Conservation (phyloP, 768 basidiomycete species). For the Termitomyces sp. region DNA sequence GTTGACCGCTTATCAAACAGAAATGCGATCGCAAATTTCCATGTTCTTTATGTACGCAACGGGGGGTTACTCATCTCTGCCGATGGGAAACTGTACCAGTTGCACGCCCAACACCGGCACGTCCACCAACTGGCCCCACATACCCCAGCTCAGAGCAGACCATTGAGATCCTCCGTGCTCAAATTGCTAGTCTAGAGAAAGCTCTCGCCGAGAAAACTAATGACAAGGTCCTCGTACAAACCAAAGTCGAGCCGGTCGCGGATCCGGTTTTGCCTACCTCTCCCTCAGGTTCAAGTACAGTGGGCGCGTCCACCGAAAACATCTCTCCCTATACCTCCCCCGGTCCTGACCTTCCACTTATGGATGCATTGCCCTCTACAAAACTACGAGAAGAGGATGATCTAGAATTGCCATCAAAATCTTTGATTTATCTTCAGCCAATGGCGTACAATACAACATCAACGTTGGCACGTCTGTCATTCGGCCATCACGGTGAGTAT, state of each 20-base stretch:
- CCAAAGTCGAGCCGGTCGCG: conserved; percentile 8
- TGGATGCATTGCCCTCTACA: not conserved
- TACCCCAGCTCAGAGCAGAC: conserved; percentile 12
- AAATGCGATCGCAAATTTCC: conserved; percentile 49
- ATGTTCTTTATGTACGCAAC: conserved; percentile 35
- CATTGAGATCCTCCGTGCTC: conserved; percentile 22
- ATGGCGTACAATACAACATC: conserved; percentile 38
- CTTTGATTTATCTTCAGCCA: conserved; percentile 23
- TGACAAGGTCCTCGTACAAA: conserved; percentile 1
- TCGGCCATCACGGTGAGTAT: conserved; percentile 47
- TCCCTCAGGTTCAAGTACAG: conserved; percentile 18
- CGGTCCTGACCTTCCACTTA: conserved; percentile 9
- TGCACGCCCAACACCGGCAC: conserved; percentile 37
- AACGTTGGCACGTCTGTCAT: conserved; percentile 37
- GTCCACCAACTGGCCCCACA: conserved; percentile 23
- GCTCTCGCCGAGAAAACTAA: conserved; percentile 17
- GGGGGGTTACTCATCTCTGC: conserved; percentile 41
- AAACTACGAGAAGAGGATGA: conserved; percentile 7
- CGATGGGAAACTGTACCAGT: conserved; percentile 43
- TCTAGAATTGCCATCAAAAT: conserved; percentile 5
- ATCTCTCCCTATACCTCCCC: conserved; percentile 15
- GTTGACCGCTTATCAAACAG: conserved; percentile 22
- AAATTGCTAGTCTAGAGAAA: conserved; percentile 24
- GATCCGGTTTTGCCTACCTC: conserved; percentile 10
- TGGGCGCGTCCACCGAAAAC: conserved; percentile 14